These are phyloP conservation scores for Lichtheimia ornata DNA, from an alignment of 371 early-diverging fungal species.

Conservation along the genomic window DNA sequence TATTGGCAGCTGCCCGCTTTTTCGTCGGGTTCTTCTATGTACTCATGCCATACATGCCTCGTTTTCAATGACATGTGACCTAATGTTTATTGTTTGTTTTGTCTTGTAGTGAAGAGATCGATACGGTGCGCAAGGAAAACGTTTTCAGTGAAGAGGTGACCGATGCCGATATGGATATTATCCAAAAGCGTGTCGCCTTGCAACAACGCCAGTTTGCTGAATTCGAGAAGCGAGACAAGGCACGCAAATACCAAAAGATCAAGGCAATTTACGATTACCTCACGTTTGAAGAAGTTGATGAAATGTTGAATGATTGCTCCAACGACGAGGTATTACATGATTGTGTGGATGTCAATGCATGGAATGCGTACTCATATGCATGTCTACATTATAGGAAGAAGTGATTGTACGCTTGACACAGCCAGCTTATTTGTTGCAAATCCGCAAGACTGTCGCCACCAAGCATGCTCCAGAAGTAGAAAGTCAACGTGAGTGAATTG, in stretches of 20 bases:
- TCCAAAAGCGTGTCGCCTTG: slow-evolving; percentile 82
- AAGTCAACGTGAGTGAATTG: slow-evolving; percentile 19
- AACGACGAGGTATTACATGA: slow-evolving; percentile 65
- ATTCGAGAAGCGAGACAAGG: slow-evolving; percentile 73
- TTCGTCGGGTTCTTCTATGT: too few relatives aligned
- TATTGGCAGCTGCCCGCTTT: not conserved
- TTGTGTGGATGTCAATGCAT: not conserved
- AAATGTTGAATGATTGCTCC: slow-evolving; percentile 71
- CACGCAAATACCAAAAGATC: slow-evolving; percentile 70
- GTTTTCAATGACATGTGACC: too few relatives aligned
- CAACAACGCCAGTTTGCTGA: slow-evolving; percentile 84
- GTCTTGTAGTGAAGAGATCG: slow-evolving; percentile 68
- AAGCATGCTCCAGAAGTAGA: slow-evolving; percentile 44
- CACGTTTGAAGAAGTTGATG: slow-evolving; percentile 78
- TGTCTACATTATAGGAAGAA: slow-evolving; percentile 47
- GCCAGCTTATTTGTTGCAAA: slow-evolving; percentile 62
- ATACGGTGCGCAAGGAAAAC: slow-evolving; percentile 79
- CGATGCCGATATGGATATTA: slow-evolving; percentile 80
- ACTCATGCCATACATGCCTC: too few relatives aligned
- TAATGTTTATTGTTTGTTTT: not conserved
- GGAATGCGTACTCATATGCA: not conserved
- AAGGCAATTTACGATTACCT: slow-evolving; percentile 73
- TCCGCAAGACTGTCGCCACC: slow-evolving; percentile 72
- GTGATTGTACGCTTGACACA: slow-evolving; percentile 73
- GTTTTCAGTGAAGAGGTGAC: slow-evolving; percentile 86